Evolutionary conservation across 2,329 filamentous ascomycete genomes (phyloP), one percentile per base, ranked within the genome.

Genomic region (Paradendryphiella salina): DNA sequence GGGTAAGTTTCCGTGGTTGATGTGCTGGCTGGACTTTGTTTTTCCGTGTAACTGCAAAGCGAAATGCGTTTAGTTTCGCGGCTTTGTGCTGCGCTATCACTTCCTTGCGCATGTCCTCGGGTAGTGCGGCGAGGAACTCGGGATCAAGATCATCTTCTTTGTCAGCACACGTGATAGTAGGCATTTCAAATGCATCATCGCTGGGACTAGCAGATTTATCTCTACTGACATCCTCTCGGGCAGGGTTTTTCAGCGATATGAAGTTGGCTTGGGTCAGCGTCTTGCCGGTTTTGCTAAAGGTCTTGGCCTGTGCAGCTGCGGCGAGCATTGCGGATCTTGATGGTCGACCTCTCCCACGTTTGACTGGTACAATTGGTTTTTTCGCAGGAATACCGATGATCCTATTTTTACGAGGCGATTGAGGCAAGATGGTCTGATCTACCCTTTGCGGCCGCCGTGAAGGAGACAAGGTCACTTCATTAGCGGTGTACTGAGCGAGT

Each of bases 111-210:
- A 72, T 29, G 38, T 96, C 89, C 58, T 88, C 85, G 0, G 93
- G 93, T 0, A 97, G 78, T 13, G 91, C 90, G 1, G 87, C 84
- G 2, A 97, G 83, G 64, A 96, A 92, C 0, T 86, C 85, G 0
- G 82, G 77, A 50, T 73, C 69, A 3, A 71, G 59, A 1, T 62
- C 66, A 14, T 63, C 64, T 13, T 50, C 41, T 21, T 46, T 39
- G 13, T 14, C 29, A 10, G 20, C 14, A 7, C 15, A 18, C 10
- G 32, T 23, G 14, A 44, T 23, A 7, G 17, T 29, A 10, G 57
- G 50, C 6, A 66, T 64, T 5, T 55, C 52, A 36, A 66, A 58
- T 14, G 76, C 58, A 4, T 59, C 49, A 8, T 66, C 56, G 1
- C 66, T 69, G 10, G 54, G 50, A 33, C 54, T 57, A 4, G 50